Evolutionary conservation across 176 grass and related monocot genomes (phyloP).

Genomic region (Metroxylon sagu): DNA sequence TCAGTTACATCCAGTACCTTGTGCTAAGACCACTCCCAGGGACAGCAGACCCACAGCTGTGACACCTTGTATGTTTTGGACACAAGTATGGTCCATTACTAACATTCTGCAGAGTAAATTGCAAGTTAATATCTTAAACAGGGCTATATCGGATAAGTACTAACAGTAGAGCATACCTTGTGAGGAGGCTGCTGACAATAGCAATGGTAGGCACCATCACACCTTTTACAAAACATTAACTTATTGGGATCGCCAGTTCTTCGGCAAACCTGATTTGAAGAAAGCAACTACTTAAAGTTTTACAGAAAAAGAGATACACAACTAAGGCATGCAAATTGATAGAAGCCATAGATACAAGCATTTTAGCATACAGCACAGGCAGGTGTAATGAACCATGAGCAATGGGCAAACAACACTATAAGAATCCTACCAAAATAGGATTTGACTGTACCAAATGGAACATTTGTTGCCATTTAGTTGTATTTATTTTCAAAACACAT

Average conservation of each 20-base stretch:
- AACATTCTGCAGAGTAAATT: constrained; percentile 62
- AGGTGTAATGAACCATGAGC: too few relatives aligned
- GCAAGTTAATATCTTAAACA: neutral
- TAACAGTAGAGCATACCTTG: constrained; percentile 46
- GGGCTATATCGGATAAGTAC: too few relatives aligned
- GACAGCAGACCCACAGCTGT: constrained; percentile 91
- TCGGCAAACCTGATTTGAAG: constrained; percentile 62
- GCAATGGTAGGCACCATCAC: constrained; percentile 94
- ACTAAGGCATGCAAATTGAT: too few relatives aligned
- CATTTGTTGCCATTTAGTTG: too few relatives aligned
- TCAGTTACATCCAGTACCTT: constrained; percentile 34
- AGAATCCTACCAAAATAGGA: too few relatives aligned
- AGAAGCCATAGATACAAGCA: too few relatives aligned
- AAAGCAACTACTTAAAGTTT: neutral
- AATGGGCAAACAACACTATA: too few relatives aligned
- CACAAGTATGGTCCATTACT: constrained; percentile 85
- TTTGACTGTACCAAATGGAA: too few relatives aligned
- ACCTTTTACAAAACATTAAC: constrained; percentile 98
- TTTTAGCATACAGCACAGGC: too few relatives aligned
- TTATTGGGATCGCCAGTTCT: constrained; percentile 93
- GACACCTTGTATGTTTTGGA: constrained; percentile 96
- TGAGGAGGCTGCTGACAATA: constrained; percentile 98
- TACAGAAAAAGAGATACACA: too few relatives aligned
- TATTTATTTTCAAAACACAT: too few relatives aligned
- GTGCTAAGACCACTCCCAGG: constrained; percentile 98